Conservation (phyloP, 345 rosid species). For the Alliaria petiolata region DNA sequence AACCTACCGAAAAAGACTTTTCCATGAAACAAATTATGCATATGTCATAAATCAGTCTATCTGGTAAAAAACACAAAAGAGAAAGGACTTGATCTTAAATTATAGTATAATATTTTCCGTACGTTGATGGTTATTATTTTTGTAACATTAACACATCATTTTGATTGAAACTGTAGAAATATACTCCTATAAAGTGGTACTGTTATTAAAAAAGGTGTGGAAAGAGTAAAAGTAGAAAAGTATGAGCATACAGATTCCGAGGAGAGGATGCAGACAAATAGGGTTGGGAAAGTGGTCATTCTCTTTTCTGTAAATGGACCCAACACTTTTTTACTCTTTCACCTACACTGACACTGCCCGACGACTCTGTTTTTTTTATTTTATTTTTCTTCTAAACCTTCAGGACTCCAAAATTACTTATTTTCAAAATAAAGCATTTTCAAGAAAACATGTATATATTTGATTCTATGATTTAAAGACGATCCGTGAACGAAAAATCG, state of each 20-base stretch:
- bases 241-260: conserved; percentile 59
- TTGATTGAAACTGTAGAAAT: background rate
- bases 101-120: background rate
- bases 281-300: conserved; percentile 61
- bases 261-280: conserved; percentile 53
- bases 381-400: too few species aligned
- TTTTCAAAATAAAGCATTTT: background rate
- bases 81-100: background rate
- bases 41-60: background rate
- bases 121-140: conserved; percentile 10
- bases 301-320: conserved; percentile 25
- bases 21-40: background rate
- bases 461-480: background rate
- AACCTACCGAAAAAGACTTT: conserved; percentile 1
- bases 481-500: background rate
- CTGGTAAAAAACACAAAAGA: background rate
- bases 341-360: conserved; percentile 6
- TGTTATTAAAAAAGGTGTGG: background rate
- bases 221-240: conserved; percentile 28
- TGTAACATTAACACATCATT: background rate
- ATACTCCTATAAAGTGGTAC: background rate
- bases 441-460: background rate
- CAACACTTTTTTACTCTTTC: conserved; percentile 1
- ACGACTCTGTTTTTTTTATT: background rate
- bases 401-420: background rate